Evolutionary conservation across 106 monocot genomes (phyloP).

Genomic region (Apostasia shenzhenica): DNA sequence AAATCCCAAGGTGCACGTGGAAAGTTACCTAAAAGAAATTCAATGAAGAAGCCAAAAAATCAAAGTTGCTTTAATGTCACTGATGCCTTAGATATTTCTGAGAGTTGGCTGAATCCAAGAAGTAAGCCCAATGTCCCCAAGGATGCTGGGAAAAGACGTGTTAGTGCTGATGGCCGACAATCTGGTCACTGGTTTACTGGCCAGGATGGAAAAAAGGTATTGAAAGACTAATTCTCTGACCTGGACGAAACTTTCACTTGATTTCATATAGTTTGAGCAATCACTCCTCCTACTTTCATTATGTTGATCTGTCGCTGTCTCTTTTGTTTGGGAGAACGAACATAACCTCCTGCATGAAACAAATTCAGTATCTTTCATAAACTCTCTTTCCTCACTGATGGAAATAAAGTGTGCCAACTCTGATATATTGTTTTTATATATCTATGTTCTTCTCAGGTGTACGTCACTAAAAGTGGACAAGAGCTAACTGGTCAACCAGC

Average conservation of each 20-base stretch:
- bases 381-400: not conserved
- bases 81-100: slow-evolving; percentile 13
- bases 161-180: slow-evolving; percentile 26
- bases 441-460: slow-evolving; percentile 37
- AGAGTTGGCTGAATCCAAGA: slow-evolving; percentile 37
- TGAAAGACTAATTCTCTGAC: not conserved
- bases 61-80: slow-evolving; percentile 4
- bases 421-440: not conserved
- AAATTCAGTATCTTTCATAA: too few relatives aligned
- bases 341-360: too few relatives aligned
- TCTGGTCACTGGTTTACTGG: slow-evolving; percentile 85
- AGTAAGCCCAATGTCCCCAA: slow-evolving; percentile 30
- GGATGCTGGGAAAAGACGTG: slow-evolving; percentile 63
- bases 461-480: slow-evolving; percentile 41
- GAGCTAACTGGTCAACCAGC: slow-evolving; percentile 44
- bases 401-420: not conserved
- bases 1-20: slow-evolving; percentile 2
- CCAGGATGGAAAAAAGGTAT: slow-evolving; percentile 85
- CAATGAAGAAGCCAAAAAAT: slow-evolving; percentile 22
- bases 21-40: slow-evolving; percentile 7
- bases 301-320: too few relatives aligned
- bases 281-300: too few relatives aligned
- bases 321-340: too few relatives aligned
- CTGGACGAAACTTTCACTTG: not conserved
- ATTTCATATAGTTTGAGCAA: too few relatives aligned